Evolutionary conservation across 2,329 filamentous ascomycete species (phyloP).

Genomic region (Mycogone perniciosa): DNA sequence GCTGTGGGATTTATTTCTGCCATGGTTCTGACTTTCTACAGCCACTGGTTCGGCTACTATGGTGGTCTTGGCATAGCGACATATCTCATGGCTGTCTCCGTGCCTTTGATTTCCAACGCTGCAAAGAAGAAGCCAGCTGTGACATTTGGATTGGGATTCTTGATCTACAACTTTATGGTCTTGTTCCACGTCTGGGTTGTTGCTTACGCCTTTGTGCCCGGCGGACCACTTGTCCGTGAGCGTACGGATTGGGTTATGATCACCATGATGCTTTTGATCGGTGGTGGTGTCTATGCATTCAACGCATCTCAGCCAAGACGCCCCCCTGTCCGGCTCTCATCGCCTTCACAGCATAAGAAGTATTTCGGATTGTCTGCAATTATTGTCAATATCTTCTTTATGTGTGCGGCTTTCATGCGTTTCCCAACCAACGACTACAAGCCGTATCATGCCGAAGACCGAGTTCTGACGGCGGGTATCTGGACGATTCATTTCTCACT

Average conservation of each 20-base stretch:
- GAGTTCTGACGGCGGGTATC: conserved; percentile 86
- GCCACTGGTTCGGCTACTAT: conserved; percentile 84
- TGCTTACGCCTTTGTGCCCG: conserved; percentile 95
- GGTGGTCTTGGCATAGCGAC: conserved; percentile 69
- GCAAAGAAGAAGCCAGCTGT: conserved; percentile 68
- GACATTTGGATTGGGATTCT: conserved; percentile 82
- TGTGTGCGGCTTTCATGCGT: conserved; percentile 76
- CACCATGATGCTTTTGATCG: conserved; percentile 76
- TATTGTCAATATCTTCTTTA: conserved; percentile 72
- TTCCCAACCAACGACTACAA: conserved; percentile 91
- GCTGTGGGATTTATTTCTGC: conserved; percentile 74
- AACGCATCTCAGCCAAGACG: conserved; percentile 43
- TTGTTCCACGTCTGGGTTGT: conserved; percentile 99
- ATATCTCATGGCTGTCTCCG: conserved; percentile 75
- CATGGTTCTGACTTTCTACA: conserved; percentile 66
- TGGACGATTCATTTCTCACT: conserved; percentile 99
- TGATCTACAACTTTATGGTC: conserved; percentile 88
- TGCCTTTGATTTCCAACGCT: conserved; percentile 69
- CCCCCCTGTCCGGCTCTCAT: conserved; percentile 24
- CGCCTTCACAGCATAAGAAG: conserved; percentile 41
- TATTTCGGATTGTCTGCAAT: conserved; percentile 55
- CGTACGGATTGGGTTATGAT: conserved; percentile 95
- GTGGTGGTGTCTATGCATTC: conserved; percentile 74
- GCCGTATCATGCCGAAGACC: conserved; percentile 82
- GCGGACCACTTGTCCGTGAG: conserved; percentile 85